phyloP scores from a whole-genome alignment of 495 filamentous ascomycete species.

The Aspergillus kassunensis region DNA sequence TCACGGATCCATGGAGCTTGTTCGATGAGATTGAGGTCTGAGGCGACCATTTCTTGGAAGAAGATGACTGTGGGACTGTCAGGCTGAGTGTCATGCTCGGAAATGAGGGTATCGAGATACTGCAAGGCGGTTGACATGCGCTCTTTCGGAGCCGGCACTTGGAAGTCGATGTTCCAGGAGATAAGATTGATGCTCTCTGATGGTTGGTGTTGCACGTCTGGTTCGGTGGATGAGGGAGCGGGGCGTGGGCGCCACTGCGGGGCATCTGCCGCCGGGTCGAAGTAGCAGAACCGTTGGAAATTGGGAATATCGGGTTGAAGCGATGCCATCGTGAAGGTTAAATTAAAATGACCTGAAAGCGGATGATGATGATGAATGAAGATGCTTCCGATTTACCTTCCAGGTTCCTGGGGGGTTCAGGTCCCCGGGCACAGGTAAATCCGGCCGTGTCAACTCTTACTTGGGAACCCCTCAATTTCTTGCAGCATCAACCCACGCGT shows the following conservation, averaged over 20 bases:
- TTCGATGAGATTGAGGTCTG: constrained; percentile 39
- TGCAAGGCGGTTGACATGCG: constrained; percentile 6
- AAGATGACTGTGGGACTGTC: constrained; percentile 33
- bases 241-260: constrained; percentile 4
- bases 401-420: no score
- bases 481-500: no score
- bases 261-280: background rate
- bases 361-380: no score
- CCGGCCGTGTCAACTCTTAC: no score
- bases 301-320: background rate
- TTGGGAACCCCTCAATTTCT: no score
- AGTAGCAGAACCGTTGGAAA: constrained; percentile 8
- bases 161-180: constrained; percentile 18
- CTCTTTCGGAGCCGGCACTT: background rate
- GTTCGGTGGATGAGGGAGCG: background rate
- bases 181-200: constrained; percentile 5
- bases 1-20: constrained; percentile 37
- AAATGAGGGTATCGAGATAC: background rate
- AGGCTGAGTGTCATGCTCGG: background rate
- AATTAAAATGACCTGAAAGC: no score
- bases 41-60: constrained; percentile 46
- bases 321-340: no score
- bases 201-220: background rate
- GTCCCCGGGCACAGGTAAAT: no score
- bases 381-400: no score